Evolutionary conservation across 2,329 filamentous ascomycete genomes (phyloP).

Genomic region (Myriosclerotinia duriaeana): DNA sequence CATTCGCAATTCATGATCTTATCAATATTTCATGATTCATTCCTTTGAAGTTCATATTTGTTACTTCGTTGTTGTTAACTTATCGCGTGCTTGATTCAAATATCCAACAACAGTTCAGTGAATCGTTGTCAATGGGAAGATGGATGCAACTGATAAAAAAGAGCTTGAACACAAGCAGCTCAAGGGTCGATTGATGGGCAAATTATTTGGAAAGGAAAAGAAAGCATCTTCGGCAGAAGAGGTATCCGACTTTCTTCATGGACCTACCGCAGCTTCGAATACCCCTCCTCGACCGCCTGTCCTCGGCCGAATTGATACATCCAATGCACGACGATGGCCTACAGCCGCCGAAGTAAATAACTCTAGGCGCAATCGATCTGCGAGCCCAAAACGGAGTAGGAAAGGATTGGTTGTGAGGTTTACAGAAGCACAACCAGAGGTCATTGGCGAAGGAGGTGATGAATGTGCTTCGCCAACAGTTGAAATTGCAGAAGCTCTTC

Average conservation of each 20-base stretch:
- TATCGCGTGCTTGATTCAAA: constrained; percentile 9
- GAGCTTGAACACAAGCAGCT: constrained; percentile 29
- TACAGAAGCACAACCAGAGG: constrained; percentile 66
- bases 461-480: constrained; percentile 58
- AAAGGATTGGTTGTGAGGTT: constrained; percentile 77
- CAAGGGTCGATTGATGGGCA: constrained; percentile 56
- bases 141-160: constrained; percentile 30
- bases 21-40: neutral
- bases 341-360: constrained; percentile 46
- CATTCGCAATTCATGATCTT: neutral
- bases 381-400: constrained; percentile 48
- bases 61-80: constrained; percentile 4
- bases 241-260: constrained; percentile 60
- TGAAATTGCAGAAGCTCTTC: constrained; percentile 62
- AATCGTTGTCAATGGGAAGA: constrained; percentile 17
- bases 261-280: constrained; percentile 53
- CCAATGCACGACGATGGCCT: constrained; percentile 52
- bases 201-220: constrained; percentile 43
- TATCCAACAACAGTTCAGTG: constrained; percentile 6
- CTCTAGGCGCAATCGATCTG: constrained; percentile 32
- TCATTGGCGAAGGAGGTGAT: constrained; percentile 91
- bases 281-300: constrained; percentile 26
- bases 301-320: constrained; percentile 46
- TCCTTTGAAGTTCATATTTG: neutral
- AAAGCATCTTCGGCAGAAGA: constrained; percentile 45